Conservation (phyloP, 2,329 filamentous ascomycete species). For the Geosmithia putterillii region DNA sequence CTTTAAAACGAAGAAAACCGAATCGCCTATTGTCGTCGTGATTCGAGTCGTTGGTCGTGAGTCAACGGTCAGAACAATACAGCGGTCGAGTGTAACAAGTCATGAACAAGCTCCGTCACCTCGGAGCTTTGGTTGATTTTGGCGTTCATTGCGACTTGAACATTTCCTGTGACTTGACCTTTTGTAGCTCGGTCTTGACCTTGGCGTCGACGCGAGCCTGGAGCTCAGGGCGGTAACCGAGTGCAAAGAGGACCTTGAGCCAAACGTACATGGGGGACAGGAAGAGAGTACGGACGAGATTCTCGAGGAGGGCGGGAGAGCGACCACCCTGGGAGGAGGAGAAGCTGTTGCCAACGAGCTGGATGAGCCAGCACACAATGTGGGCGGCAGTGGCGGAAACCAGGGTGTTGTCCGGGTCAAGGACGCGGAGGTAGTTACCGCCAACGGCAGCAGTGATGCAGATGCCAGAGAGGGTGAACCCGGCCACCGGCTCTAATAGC, state of each 20-base stretch:
- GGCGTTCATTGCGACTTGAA: too few relatives aligned
- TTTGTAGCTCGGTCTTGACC: slow-evolving; percentile 65
- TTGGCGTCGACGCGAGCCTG: slow-evolving; percentile 67
- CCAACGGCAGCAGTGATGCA: slow-evolving; percentile 65
- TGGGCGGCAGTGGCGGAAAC: slow-evolving; percentile 54
- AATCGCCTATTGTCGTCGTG: background rate
- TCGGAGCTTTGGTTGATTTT: slow-evolving; percentile 23
- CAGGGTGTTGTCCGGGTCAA: slow-evolving; percentile 35
- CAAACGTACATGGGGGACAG: slow-evolving; percentile 94
- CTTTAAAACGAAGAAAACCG: background rate
- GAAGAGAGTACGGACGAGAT: slow-evolving; percentile 82
- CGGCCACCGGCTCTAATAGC: slow-evolving; percentile 87
- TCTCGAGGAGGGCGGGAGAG: slow-evolving; percentile 81
- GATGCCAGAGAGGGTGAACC: slow-evolving; percentile 61
- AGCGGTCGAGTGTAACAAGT: background rate
- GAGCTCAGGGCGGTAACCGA: slow-evolving; percentile 83
- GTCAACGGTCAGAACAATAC: background rate
- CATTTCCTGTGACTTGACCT: slow-evolving; percentile 52
- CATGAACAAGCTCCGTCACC: background rate
- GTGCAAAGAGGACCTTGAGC: slow-evolving; percentile 82
- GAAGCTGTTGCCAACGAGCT: slow-evolving; percentile 83
- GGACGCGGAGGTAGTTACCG: slow-evolving; percentile 60
- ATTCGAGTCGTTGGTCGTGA: background rate
- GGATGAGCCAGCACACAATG: slow-evolving; percentile 67
- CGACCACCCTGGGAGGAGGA: slow-evolving; percentile 87